phyloP scores from a whole-genome alignment of 352 stramenopile genomes.

The Phytophthora ramorum region DNA sequence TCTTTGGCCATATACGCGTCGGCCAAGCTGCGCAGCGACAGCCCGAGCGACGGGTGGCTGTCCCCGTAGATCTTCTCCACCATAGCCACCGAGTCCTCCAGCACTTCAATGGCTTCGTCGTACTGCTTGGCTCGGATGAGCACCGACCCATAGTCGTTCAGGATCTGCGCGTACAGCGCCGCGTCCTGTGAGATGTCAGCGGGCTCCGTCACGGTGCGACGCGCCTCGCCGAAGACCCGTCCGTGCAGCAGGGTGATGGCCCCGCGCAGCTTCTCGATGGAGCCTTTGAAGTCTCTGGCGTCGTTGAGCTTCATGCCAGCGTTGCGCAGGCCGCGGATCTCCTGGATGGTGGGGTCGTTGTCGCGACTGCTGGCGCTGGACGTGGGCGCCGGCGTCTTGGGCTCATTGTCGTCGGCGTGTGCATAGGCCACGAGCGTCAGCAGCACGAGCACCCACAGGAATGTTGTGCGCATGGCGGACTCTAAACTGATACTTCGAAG shows the following conservation, averaged over 20 bases:
- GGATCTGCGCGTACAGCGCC: constrained; percentile 75
- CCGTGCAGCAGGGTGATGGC: constrained; percentile 74
- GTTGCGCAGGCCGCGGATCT: constrained; percentile 78
- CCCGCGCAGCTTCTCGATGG: constrained; percentile 70
- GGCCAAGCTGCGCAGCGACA: constrained; percentile 77
- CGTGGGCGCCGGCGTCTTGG: constrained; percentile 25
- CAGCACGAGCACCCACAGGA: constrained; percentile 42
- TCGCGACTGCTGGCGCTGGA: constrained; percentile 47
- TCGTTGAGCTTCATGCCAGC: constrained; percentile 81
- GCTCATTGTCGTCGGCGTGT: constrained; percentile 1
- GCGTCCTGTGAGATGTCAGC: constrained; percentile 74
- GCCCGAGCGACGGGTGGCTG: constrained; percentile 79
- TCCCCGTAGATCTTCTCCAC: constrained; percentile 79
- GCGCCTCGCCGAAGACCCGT: constrained; percentile 68
- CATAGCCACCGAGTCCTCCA: constrained; percentile 79
- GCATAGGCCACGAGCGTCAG: constrained; percentile 14
- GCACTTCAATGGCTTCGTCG: constrained; percentile 78
- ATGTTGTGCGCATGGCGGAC: constrained; percentile 20
- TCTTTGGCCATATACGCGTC: constrained; percentile 86
- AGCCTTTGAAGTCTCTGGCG: constrained; percentile 47
- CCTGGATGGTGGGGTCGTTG: constrained; percentile 67
- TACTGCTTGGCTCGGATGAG: constrained; percentile 76
- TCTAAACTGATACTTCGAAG: constrained; percentile 16
- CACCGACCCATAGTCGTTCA: constrained; percentile 83
- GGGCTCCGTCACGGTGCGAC: constrained; percentile 56